These are phyloP conservation scores for Monosporascus sp. DNA, from an alignment of 2,329 filamentous ascomycete species.

Conservation along the genomic window DNA sequence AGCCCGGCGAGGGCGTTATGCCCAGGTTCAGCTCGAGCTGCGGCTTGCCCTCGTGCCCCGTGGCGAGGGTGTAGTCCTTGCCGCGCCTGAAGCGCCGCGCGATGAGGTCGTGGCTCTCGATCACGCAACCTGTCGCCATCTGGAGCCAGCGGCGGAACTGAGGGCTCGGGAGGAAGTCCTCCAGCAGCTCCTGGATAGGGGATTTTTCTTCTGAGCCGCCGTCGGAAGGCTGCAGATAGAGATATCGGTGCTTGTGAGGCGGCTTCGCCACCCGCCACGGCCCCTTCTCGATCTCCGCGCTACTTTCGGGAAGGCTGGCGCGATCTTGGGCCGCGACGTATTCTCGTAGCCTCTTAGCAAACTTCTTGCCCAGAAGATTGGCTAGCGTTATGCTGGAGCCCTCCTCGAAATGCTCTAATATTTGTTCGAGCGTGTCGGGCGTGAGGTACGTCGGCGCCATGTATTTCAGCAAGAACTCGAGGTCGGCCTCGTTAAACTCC, in stretches of 20 bases:
- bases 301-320: conserved; percentile 38
- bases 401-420: conserved; percentile 73
- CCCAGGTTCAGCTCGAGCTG: conserved; percentile 83
- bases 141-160: conserved; percentile 89
- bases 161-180: conserved; percentile 75
- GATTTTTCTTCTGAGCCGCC: conserved; percentile 34
- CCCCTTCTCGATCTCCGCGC: conserved; percentile 52
- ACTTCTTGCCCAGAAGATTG: conserved; percentile 72
- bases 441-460: conserved; percentile 87
- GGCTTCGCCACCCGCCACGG: conserved; percentile 75
- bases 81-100: conserved; percentile 83
- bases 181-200: conserved; percentile 71
- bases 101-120: conserved; percentile 72
- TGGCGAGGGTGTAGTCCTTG: conserved; percentile 88
- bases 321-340: conserved; percentile 66
- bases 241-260: conserved; percentile 90
- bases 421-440: conserved; percentile 80
- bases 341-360: conserved; percentile 63
- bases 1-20: conserved; percentile 78
- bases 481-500: conserved; percentile 67
- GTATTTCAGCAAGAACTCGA: conserved; percentile 87
- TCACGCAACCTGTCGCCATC: conserved; percentile 68
- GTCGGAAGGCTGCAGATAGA: conserved; percentile 64
- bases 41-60: conserved; percentile 70
- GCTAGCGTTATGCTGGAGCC: conserved; percentile 80